Evolutionary conservation across 306 rosid species (phyloP).

Genomic region (Quercus bicolor): DNA sequence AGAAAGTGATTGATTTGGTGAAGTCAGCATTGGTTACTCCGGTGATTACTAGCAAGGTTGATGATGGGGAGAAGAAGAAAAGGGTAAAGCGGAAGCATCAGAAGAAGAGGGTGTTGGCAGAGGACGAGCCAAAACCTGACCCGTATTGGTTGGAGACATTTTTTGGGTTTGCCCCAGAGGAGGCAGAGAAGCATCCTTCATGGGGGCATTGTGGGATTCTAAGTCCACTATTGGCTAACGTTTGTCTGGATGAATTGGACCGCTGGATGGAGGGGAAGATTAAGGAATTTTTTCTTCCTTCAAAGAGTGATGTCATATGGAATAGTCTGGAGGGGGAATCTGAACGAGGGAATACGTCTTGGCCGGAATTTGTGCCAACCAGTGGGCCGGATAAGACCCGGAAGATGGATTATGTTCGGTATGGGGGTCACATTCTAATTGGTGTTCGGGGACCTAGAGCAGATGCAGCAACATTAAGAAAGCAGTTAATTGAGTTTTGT

Average conservation of each 20-base stretch:
- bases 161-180: constrained; percentile 92
- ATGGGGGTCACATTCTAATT: constrained; percentile 87
- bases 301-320: constrained; percentile 98
- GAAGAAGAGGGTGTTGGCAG: constrained; percentile 87
- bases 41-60: constrained; percentile 49
- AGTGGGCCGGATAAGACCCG: constrained; percentile 98
- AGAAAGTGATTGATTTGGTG: constrained; percentile 68
- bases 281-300: constrained; percentile 76
- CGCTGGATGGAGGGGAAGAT: constrained; percentile 92
- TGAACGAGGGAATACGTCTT: constrained; percentile 88
- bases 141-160: constrained; percentile 91
- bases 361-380: constrained; percentile 98
- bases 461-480: constrained; percentile 75
- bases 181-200: constrained; percentile 73
- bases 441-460: constrained; percentile 94
- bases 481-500: constrained; percentile 84
- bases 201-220: constrained; percentile 97
- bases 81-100: constrained; percentile 80
- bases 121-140: constrained; percentile 96
- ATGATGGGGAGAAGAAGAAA: constrained; percentile 60
- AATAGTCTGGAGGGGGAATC: constrained; percentile 74
- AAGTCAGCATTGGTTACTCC: constrained; percentile 74
- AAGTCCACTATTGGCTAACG: constrained; percentile 75
- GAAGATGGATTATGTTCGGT: constrained; percentile 80
- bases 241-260: constrained; percentile 85